Evolutionary conservation across 2,329 filamentous ascomycete species (phyloP), one percentile per base, ranked within the genome.

Genomic region (Phyllosticta paracitricarpa): DNA sequence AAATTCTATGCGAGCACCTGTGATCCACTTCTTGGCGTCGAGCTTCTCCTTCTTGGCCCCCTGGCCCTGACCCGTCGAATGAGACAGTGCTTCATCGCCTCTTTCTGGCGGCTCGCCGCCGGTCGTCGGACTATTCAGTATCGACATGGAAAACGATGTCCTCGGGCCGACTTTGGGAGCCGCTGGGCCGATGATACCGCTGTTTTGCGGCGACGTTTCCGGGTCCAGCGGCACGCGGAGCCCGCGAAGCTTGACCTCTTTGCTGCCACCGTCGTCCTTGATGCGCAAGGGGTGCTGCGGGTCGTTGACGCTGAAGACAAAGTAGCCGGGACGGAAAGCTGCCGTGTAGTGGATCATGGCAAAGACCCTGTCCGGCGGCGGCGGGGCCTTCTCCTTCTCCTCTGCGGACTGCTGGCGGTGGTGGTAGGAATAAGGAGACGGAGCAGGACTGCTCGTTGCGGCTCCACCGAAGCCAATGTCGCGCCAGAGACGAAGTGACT

Each of bases 401-500:
- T 40, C 35, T 14, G 35, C 5, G 40, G 17, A 5, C 5, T n/a
- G 40, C 1, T 40, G 40, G 2, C 40, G 40, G 40, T n/a, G 40
- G 40, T 48, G 17, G 6, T 48, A 17, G 28, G 28, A 6, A 48
- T 48, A 3, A 17, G 40, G n/a, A 48, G 40, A 48, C 40, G 40
- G 40, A 17, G 40, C 40, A n/a, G 40, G 17, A n/a, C 40, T 48
- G 40, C 40, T 48, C 14, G 40, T 48, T 48, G 40, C 40, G 6
- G 40, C 40, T 22, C 75, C 77, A 19, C 73, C 73, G 0, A 68
- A 72, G 0, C 72, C 73, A 25, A 75, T 72, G 54, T 79, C 77
- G 63, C 77, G 72, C 77, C 77, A 80, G 0, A 79, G 66, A 3
- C 78, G 71, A 2, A 79, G 69, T 40, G 76, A 76, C 62, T 80